Evolutionary conservation across 805 yeast genomes (phyloP).

Genomic region (Kodamaea restingae): DNA sequence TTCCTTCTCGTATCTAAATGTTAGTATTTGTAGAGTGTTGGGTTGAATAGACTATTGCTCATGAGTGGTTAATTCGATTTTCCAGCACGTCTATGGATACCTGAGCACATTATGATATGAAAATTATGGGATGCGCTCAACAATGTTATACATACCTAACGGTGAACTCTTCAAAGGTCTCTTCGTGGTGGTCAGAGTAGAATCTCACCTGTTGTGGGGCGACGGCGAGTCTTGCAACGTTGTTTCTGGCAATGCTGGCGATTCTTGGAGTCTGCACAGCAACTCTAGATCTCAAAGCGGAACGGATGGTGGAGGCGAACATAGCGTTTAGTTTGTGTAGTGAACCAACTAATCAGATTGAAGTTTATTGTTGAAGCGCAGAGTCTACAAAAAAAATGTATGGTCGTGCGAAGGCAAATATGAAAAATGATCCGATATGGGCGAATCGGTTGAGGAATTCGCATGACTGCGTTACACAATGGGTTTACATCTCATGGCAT

Average conservation of each 20-base stretch:
- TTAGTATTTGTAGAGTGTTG: too few species aligned
- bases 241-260: slow-evolving; percentile 24
- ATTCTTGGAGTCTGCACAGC: slow-evolving; percentile 26
- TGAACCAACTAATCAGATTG: slow-evolving; percentile 9
- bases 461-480: too few species aligned
- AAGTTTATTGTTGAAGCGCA: slow-evolving; percentile 6
- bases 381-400: slow-evolving; percentile 2
- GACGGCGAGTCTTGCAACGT: slow-evolving; percentile 17
- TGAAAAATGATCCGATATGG: slow-evolving; percentile 4
- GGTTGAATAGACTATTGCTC: too few species aligned
- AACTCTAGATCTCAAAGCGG: slow-evolving; percentile 37
- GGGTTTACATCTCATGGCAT: too few species aligned
- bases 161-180: slow-evolving; percentile 92
- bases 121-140: too few species aligned
- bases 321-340: slow-evolving; percentile 15
- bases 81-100: too few species aligned
- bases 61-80: too few species aligned
- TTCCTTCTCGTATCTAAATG: slow-evolving; percentile 80
- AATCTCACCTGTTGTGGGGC: slow-evolving; percentile 45
- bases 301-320: slow-evolving; percentile 40
- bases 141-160: slow-evolving; percentile 51
- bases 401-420: not conserved
- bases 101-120: too few species aligned
- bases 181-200: slow-evolving; percentile 85
- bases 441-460: not conserved